phyloP scores from a whole-genome alignment of 202 grass and related monocot genomes.

The Hordeum pubiflorum region DNA sequence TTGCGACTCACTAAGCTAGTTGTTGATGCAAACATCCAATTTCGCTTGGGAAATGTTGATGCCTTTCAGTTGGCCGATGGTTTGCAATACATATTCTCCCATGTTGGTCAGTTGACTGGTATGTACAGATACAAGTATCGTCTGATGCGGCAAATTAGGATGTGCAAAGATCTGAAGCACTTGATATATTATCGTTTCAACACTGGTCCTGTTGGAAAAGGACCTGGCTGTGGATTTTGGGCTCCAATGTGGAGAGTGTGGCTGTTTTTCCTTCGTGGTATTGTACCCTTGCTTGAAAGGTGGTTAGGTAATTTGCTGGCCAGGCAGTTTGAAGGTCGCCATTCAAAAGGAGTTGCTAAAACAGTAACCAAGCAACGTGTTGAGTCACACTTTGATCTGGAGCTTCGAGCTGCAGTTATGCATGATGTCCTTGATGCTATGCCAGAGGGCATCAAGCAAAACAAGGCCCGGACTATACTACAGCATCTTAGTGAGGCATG shows the following conservation, averaged over 20 bases:
- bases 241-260: constrained; percentile 99
- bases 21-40: constrained; percentile 97
- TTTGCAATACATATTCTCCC: constrained; percentile 94
- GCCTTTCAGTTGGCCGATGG: constrained; percentile 97
- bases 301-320: constrained; percentile 94
- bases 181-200: constrained; percentile 99
- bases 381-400: constrained; percentile 94
- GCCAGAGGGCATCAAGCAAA: constrained; percentile 99
- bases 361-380: constrained; percentile 99
- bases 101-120: constrained; percentile 97
- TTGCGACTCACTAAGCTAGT: constrained; percentile 94
- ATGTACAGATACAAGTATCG: constrained; percentile 99
- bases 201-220: constrained; percentile 95
- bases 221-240: constrained; percentile 98
- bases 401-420: constrained; percentile 96
- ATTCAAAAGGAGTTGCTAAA: constrained; percentile 98
- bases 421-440: constrained; percentile 99
- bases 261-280: constrained; percentile 97
- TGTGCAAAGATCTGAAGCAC: constrained; percentile 99
- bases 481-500: constrained; percentile 98
- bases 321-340: constrained; percentile 89
- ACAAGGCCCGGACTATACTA: constrained; percentile 90
- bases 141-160: constrained; percentile 93
- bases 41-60: constrained; percentile 92
- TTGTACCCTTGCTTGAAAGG: constrained; percentile 87